Evolutionary conservation across 1,284 basidiomycete genomes (phyloP).

Genomic region (Ganoderma resinaceum): DNA sequence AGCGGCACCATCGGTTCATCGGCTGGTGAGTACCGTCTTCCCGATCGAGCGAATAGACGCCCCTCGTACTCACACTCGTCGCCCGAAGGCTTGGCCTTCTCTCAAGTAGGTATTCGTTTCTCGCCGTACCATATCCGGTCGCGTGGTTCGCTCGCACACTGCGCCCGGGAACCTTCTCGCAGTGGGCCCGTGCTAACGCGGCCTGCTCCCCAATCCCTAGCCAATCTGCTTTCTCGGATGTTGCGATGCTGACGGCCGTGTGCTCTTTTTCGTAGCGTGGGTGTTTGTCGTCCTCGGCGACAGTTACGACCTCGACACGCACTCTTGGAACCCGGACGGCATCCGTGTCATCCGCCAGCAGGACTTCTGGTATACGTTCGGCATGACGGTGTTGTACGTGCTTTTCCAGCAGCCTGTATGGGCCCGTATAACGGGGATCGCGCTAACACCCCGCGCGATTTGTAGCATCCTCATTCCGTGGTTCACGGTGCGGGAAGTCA

Average conservation of each 20-base stretch:
- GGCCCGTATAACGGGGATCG: not conserved
- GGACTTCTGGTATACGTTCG: conserved; percentile 53
- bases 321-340: conserved; percentile 47
- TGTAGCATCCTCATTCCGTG: conserved; percentile 50
- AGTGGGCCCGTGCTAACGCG: conserved; percentile 5
- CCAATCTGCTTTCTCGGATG: not conserved
- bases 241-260: conserved; percentile 28
- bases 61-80: conserved; percentile 31
- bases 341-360: conserved; percentile 47
- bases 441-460: not conserved
- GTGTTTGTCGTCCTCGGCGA: conserved; percentile 53
- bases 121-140: conserved; percentile 10
- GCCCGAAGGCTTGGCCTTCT: conserved; percentile 58
- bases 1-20: conserved; percentile 73
- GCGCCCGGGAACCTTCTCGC: conserved; percentile 1
- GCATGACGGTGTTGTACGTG: conserved; percentile 49
- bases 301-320: conserved; percentile 49
- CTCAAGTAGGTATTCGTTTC: conserved; percentile 51
- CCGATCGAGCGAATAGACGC: conserved; percentile 28
- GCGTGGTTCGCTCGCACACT: conserved; percentile 27
- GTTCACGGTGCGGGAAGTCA: conserved; percentile 50
- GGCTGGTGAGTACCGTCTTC: conserved; percentile 58
- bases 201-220: not conserved
- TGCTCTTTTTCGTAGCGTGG: conserved; percentile 42
- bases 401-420: not conserved